Base-by-base conservation (phyloP, 1,284 basidiomycete genomes). In the Puccinia coronata region DNA sequence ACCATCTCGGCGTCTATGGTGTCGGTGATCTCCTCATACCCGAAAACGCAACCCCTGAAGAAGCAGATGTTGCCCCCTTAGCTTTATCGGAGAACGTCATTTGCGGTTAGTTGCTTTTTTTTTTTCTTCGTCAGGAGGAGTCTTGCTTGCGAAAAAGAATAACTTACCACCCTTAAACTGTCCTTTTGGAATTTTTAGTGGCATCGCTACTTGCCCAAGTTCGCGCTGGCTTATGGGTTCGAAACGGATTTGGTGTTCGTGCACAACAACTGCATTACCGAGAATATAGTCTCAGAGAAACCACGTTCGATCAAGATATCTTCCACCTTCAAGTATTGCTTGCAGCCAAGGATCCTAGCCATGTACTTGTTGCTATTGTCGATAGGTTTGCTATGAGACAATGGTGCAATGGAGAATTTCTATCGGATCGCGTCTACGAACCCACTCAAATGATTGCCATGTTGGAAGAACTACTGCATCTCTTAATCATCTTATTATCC, bases 191-290 rank as follows among this genome's bases (percentile, higher is more conserved):
- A 25, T 18, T n/a, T n/a, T 61, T 82, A 95, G 94, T 94, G 5
- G 88, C 94, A 28, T 90, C 92, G 0, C 93, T 95, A 89, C 91
- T 98, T 49, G 94, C 96, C 0, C 97, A 99, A 86, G 95, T 98
- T 78, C 91, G 95, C 23, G 92, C 94, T 1, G 95, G 96, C 2
- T 89, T 98, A 28, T 99, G 97, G 97, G 96, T 98, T 4, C 92
- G 96, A 76, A 99, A 99, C 84, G 97, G 97, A 1, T 94, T 95
- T 84, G 93, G 93, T 8, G 96, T 99, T 83, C 92, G 96, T 1
- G 94, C 94, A 0, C 97, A 99, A 86, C 89, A 96, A n/a, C 89
- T 96, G 79, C 96, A 99, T 86, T 99, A 99, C 86, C 92, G 95
- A 59, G 96, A 99, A 86, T 95, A 95, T 86, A 93, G 93, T 89